Evolutionary conservation across 495 filamentous ascomycete genomes (phyloP).

Genomic region (Penicillium tannophilum): DNA sequence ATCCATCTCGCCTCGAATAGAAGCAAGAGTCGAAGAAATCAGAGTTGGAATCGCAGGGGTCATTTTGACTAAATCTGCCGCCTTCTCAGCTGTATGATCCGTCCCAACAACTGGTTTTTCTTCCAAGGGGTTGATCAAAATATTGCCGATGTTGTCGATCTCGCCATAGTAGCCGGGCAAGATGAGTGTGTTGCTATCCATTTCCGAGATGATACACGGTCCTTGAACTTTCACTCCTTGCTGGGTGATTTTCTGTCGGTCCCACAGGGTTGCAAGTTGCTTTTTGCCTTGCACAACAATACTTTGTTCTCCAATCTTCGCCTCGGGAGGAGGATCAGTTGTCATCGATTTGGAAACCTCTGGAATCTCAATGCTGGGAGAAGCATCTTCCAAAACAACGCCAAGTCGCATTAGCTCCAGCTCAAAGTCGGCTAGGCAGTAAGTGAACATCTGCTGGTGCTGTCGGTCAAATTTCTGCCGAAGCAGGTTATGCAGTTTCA

Average conservation of each 20-base stretch:
- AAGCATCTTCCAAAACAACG: constrained; percentile 45
- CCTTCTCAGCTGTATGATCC: constrained; percentile 27
- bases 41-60: constrained; percentile 44
- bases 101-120: constrained; percentile 6
- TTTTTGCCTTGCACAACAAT: constrained; percentile 44
- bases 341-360: constrained; percentile 29
- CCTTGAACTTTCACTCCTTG: constrained; percentile 41
- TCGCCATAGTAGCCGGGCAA: constrained; percentile 48
- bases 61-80: constrained; percentile 35
- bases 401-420: constrained; percentile 51
- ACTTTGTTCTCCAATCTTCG: constrained; percentile 32
- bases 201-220: constrained; percentile 51
- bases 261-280: constrained; percentile 44
- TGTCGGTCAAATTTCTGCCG: constrained; percentile 41
- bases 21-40: constrained; percentile 42
- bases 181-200: constrained; percentile 54
- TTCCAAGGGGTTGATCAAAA: constrained; percentile 43
- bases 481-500: constrained; percentile 26
- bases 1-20: constrained; percentile 54
- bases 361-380: constrained; percentile 39
- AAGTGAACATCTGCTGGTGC: constrained; percentile 52
- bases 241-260: constrained; percentile 42
- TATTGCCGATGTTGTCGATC: constrained; percentile 48
- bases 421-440: constrained; percentile 43
- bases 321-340: constrained; percentile 31